phyloP scores from a whole-genome alignment of 805 yeast genomes.

The Myxozyma neotropica region DNA sequence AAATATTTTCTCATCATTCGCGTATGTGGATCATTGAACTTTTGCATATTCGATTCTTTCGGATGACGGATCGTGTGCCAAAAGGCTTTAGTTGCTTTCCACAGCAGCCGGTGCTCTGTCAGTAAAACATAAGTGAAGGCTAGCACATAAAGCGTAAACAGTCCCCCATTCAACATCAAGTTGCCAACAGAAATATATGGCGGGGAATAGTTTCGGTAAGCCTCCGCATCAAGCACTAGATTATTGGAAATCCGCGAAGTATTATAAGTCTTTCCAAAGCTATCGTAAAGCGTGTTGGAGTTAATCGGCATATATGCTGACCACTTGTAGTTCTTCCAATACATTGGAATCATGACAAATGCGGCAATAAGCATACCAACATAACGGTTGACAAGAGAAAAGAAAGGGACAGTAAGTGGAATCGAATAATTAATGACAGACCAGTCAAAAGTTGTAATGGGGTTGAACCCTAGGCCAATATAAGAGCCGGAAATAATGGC shows the following conservation, averaged over 20 bases:
- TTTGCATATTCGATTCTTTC: conserved; percentile 59
- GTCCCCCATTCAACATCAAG: conserved; percentile 59
- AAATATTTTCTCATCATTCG: conserved; percentile 55
- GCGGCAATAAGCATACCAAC: conserved; percentile 45
- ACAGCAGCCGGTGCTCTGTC: conserved; percentile 16
- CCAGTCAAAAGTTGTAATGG: conserved; percentile 49
- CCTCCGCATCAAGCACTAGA: conserved; percentile 48
- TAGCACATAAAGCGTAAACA: conserved; percentile 59
- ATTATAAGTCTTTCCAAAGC: conserved; percentile 50
- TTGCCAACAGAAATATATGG: conserved; percentile 69
- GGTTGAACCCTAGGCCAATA: conserved; percentile 54
- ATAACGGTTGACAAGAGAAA: conserved; percentile 41
- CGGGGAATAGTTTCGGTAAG: conserved; percentile 59
- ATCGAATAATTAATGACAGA: conserved; percentile 40
- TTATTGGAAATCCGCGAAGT: conserved; percentile 47
- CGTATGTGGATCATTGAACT: conserved; percentile 45
- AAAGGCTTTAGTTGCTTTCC: neutral
- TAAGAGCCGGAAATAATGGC: conserved; percentile 59
- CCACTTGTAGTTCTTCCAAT: conserved; percentile 54
- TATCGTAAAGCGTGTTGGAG: conserved; percentile 46
- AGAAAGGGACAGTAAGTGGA: conserved; percentile 50
- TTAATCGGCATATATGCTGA: conserved; percentile 56
- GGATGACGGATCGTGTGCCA: conserved; percentile 40
- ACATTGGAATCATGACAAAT: conserved; percentile 39
- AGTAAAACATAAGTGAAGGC: conserved; percentile 48